Evolutionary conservation across 2,329 filamentous ascomycete species (phyloP).

Genomic region (Lizonia empirigonia): DNA sequence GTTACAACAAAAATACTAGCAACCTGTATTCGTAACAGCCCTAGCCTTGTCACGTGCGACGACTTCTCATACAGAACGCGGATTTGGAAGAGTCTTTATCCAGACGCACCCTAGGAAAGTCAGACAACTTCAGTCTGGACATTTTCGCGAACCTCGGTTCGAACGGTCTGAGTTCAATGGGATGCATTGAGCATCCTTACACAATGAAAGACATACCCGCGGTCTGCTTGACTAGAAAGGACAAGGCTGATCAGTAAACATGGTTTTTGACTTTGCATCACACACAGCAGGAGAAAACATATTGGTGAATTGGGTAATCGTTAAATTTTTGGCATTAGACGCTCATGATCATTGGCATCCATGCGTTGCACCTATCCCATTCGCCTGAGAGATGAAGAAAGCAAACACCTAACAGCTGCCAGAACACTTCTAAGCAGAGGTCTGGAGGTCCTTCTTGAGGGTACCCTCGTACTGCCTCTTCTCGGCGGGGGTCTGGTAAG

Average conservation of each 20-base stretch:
- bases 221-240: no score
- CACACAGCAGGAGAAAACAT: not conserved
- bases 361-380: slow-evolving; percentile 44
- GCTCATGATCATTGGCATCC: slow-evolving; percentile 41
- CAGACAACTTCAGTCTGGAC: no score
- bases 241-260: not conserved
- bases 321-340: slow-evolving; percentile 45
- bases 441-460: slow-evolving; percentile 94
- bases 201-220: no score
- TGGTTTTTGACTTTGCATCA: not conserved
- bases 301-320: slow-evolving; percentile 45
- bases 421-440: slow-evolving; percentile 56
- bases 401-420: slow-evolving; percentile 35
- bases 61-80: no score
- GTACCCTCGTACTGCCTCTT: slow-evolving; percentile 98
- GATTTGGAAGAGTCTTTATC: no score
- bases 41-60: no score
- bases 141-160: no score
- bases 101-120: no score
- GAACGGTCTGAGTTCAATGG: no score
- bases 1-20: no score
- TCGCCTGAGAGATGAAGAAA: slow-evolving; percentile 47
- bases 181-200: no score
- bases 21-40: no score
- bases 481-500: slow-evolving; percentile 97